Evolutionary conservation across 2,329 filamentous ascomycete species (phyloP), one percentile per base, ranked within the genome.

Genomic region (Emergomyces pasteurianus): DNA sequence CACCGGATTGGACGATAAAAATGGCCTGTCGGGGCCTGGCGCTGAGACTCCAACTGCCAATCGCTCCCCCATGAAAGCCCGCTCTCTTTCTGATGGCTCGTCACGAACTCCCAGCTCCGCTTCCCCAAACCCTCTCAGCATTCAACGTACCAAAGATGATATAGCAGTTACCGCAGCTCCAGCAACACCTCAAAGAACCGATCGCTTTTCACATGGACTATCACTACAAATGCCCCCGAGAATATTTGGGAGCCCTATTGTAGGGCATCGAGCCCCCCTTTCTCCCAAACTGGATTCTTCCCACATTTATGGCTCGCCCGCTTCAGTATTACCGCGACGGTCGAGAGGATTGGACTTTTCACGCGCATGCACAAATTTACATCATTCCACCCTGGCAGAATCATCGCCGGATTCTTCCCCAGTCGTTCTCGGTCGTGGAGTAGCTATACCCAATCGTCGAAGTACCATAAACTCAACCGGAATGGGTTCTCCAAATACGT

Each of bases 301-400:
- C 23, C 88, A 91, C 66, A 90, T 86, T 55, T 96, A 95, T 77
- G 88, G 88, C 10, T 92, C 90, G 1, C 91, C 92, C 1, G 87
- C 89, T 31, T 95, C 92, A 59, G 88, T 95, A 54, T 81, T 97
- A 8, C 92, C 92, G 21, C 85, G 92, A 65, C 86, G 92, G 63
- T 96, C 92, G 36, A 85, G 92, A 60, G 92, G 92, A 50, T 80
- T 96, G 63, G 92, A 97, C 75, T 97, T 96, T 74, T 92, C 92
- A 47, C 84, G 92, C 66, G 92, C 92, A 12, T 94, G 90, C 64
- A 96, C 92, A 12, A 95, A 92, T 71, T 80, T 99, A 26, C 94
- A 97, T 75, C 94, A 97, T 74, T 96, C 92, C 18, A 97, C 89
- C 0, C 82, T 97, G 9, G 92, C 92, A 60, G 90, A 96, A 72